Evolutionary conservation across 75 land plant genomes (phyloP), one percentile per base, ranked within the genome.

Genomic region (Pinus albicaulis): DNA sequence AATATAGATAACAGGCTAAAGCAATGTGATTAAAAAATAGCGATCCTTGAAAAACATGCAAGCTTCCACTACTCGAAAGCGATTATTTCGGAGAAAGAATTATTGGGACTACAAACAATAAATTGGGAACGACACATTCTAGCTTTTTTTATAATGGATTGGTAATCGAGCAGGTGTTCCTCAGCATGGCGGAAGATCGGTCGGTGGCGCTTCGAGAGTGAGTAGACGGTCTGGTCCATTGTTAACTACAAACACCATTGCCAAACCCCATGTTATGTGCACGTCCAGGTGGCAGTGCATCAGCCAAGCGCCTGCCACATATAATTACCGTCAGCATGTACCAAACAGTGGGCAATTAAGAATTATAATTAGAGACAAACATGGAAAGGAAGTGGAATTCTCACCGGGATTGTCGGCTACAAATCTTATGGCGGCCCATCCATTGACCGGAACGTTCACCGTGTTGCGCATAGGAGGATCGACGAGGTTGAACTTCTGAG

Each of bases 361-460:
- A 59, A 20, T 59, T 59, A 20, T 1, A 59, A 20, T 59, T 59
- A 20, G 6, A 31, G 6, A 17, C 20, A 5, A 59, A 59, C 20
- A 20, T 8, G 6, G n/a, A 5, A 59, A 59, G 8, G 6, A 59
- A 59, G 61, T 22, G 7, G 61, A 12, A 19, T 17, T 0, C 22
- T 19, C 24, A 90, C 93, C 93, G 70, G 93, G 93, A 55, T 91
- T 91, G 73, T 89, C 85, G 3, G 89, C 93, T n/a, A 68, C 65
- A 71, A 89, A 91, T 3, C 93, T 80, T 20, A 91, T 75, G n/a
- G 89, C 93, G 5, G 79, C 87, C 93, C 91, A 91, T 0, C 93
- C 93, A 1, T 83, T 88, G 4, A 76, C 69, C 0, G 93, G 93
- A 36, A 88, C 86, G 6, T 79, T 85, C 14, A 82, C 70, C 0